Conservation (phyloP, 2,329 filamentous ascomycete genomes). For the Fusarium marasasianum region DNA sequence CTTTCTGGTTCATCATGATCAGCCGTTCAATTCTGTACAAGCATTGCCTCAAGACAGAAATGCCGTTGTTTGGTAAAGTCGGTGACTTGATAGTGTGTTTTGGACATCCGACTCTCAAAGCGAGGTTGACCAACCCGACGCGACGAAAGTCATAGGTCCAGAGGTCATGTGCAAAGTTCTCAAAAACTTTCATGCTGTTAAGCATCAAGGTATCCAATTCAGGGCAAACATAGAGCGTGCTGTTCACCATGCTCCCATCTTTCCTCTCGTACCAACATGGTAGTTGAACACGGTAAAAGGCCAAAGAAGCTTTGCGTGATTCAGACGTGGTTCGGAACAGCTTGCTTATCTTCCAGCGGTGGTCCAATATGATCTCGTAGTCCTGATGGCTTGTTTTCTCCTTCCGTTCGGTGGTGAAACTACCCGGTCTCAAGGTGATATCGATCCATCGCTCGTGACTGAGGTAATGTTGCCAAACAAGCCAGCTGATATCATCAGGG, state of each 20-base stretch:
- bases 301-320: background rate
- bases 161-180: background rate
- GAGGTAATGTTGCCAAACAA: slow-evolving; percentile 1
- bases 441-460: background rate
- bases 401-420: fast-evolving
- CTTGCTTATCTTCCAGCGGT: background rate
- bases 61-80: fast-evolving
- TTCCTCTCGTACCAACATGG: background rate
- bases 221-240: background rate
- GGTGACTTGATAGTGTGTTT: fast-evolving
- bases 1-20: fast-evolving
- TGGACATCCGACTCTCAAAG: fast-evolving
- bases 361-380: background rate
- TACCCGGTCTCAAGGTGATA: fast-evolving
- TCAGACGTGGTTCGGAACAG: background rate
- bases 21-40: background rate
- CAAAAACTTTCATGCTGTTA: fast-evolving
- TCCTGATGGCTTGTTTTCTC: fast-evolving
- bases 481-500: background rate
- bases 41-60: background rate
- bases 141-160: background rate
- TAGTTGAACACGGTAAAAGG: background rate
- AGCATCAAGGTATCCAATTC: background rate
- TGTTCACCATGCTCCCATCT: background rate
- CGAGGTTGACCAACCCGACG: background rate